Evolutionary conservation across 2,329 filamentous ascomycete species (phyloP), one percentile per base, ranked within the genome.

Genomic region (Macrophomina pseudophaseolina): DNA sequence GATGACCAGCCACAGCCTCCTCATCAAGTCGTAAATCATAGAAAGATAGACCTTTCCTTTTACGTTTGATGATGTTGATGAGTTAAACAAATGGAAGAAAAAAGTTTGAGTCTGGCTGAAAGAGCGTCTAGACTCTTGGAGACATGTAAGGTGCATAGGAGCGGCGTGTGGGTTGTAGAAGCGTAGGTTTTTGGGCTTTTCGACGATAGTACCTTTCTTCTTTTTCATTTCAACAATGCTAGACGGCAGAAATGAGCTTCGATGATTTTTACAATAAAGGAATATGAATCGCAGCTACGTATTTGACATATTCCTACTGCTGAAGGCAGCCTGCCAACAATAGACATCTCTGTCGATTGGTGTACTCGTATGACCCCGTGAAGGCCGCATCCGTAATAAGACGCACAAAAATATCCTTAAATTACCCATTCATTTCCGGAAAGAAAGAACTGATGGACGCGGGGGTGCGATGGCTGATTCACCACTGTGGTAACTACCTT

Each of bases 1-100:
- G 80, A 99, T 99, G 95, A 92, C 91, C 67, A 94, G 95, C 67
- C 83, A 84, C 75, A 97, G 89, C 80, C 85, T 99, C 75, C 85
- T 99, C 72, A 82, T 93, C 75, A 96, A 93, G 87, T 84, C 82
- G 72, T 90, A 73, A 44, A 53, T 64, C 14, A 7, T 30, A 9
- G 35, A 42, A 44, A 32, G 28, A n/a, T 11, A 12, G 8, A 8
- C 4, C 23, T 54, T 12, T n/a, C 6, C 14, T 7, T 48, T 33
- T 44, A 46, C 35, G 35, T 38, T 48, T 6, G 16, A 58, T 46
- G 28, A 59, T 12, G 23, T 30, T 38, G 58, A 62, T 48, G 58
- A 62, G 18, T 18, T 18, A 38, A 40, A 16, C 38, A 23, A 48
- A 32, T 32, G 53, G 42, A 16, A 35, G 46, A 49, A 38, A 49